Conservation (phyloP, 345 rosid species). For the Mangifera indica region DNA sequence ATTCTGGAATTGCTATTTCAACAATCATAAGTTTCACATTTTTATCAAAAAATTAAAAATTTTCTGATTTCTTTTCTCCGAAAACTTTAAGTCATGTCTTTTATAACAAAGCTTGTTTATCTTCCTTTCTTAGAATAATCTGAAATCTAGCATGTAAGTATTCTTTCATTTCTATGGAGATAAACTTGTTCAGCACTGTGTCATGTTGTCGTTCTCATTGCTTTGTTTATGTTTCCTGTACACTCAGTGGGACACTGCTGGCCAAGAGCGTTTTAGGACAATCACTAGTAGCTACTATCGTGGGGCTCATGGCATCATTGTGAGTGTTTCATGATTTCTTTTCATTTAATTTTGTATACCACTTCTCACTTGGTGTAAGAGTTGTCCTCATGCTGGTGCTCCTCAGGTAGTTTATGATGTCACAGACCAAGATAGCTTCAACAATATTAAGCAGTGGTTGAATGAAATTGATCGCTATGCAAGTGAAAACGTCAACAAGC, state of each 20-base stretch:
- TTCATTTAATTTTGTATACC: not conserved
- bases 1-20: not conserved
- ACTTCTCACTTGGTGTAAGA: not conserved
- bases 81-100: not conserved
- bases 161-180: not conserved
- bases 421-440: conserved; percentile 78
- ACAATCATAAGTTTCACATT: not conserved
- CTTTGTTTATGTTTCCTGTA: conserved; percentile 10
- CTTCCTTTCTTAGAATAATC: not conserved
- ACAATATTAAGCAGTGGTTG: conserved; percentile 78
- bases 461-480: conserved; percentile 76
- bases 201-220: not conserved
- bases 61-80: not conserved
- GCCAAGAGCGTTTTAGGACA: conserved; percentile 80
- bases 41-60: not conserved
- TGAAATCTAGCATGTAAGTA: not conserved
- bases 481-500: conserved; percentile 74
- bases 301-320: conserved; percentile 80
- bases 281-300: conserved; percentile 85
- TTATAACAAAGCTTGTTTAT: not conserved
- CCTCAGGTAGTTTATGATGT: conserved; percentile 68
- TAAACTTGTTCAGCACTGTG: not conserved
- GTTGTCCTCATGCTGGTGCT: conserved; percentile 7
- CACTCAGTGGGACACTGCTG: conserved; percentile 77
- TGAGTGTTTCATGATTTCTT: conserved; percentile 23